phyloP scores from a whole-genome alignment of 192 early-diverging fungal species.

The Coemansia erecta region DNA sequence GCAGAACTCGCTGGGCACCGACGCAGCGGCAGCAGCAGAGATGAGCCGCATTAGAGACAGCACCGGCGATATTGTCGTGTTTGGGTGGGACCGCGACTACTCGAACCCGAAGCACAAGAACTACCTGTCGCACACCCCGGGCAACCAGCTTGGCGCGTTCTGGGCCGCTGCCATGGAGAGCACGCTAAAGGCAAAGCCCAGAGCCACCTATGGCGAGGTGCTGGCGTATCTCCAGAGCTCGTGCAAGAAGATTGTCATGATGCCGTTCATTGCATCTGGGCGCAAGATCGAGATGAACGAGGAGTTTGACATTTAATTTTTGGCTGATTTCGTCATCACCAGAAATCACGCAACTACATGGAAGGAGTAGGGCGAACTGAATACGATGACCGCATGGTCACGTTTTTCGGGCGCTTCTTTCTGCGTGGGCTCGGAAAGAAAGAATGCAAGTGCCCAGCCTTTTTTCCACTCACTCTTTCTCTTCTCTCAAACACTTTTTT shows the following conservation, averaged over 20 bases:
- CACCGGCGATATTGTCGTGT: conserved; percentile 55
- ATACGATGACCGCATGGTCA: not conserved
- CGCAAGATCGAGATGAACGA: conserved; percentile 51
- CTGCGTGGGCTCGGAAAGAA: not conserved
- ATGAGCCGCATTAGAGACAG: conserved; percentile 28
- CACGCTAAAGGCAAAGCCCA: conserved; percentile 32
- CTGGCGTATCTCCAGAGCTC: conserved; percentile 41
- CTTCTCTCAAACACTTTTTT: not conserved
- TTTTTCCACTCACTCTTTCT: not conserved
- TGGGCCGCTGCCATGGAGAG: conserved; percentile 66
- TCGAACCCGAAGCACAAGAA: conserved; percentile 71
- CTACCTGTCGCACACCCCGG: conserved; percentile 63
- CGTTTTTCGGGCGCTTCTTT: not conserved
- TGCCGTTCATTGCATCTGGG: conserved; percentile 52
- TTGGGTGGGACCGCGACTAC: conserved; percentile 66
- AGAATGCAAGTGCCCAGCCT: not conserved
- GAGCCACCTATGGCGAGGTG: conserved; percentile 54
- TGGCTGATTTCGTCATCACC: too few relatives aligned
- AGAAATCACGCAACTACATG: too few relatives aligned
- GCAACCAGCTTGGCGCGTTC: conserved; percentile 62
- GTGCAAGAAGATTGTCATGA: conserved; percentile 36
- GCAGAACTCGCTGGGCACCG: conserved; percentile 3
- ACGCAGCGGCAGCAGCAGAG: conserved; percentile 10
- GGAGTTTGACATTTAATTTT: conserved; percentile 35
- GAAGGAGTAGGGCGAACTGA: not conserved